Evolutionary conservation across 805 yeast genomes (phyloP).

Genomic region (Candida lessepsii): DNA sequence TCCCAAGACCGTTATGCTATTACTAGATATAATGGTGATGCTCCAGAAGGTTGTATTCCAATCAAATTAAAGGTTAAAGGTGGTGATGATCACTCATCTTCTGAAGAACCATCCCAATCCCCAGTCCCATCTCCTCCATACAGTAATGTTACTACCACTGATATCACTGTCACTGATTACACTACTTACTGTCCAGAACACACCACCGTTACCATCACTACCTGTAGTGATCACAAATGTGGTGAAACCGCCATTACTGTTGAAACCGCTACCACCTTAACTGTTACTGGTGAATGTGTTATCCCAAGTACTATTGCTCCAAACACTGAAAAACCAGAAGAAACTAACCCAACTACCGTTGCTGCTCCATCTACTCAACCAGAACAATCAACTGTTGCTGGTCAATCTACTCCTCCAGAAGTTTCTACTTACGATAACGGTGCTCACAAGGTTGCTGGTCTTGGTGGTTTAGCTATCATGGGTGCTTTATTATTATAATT

Average conservation of each 20-base stretch:
- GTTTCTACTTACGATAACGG: conserved; percentile 13
- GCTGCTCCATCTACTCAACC: neutral
- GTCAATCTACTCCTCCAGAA: conserved; percentile 1
- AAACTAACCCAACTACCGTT: neutral
- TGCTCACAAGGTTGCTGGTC: conserved; percentile 10
- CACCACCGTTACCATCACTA: conserved; percentile 34
- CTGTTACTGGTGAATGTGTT: conserved; percentile 32
- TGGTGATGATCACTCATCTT: conserved; percentile 6
- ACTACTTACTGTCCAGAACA: conserved; percentile 38
- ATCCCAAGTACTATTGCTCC: conserved; percentile 24
- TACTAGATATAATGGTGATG: neutral
- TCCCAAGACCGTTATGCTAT: conserved; percentile 20
- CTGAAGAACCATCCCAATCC: conserved; percentile 7
- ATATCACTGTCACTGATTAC: conserved; percentile 33
- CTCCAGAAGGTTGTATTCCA: conserved; percentile 10
- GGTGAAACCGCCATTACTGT: conserved; percentile 28
- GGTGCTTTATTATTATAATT: conserved; percentile 14
- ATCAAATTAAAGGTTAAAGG: conserved; percentile 11
- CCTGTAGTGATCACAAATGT: conserved; percentile 27
- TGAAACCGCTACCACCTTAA: conserved; percentile 30
- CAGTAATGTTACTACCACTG: conserved; percentile 25
- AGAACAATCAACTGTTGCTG: conserved; percentile 7
- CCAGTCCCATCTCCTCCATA: conserved; percentile 28
- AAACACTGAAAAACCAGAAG: neutral
- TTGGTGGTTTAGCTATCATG: conserved; percentile 14